Conservation (phyloP, 345 rosid genomes). For the Ailanthus altissimus region DNA sequence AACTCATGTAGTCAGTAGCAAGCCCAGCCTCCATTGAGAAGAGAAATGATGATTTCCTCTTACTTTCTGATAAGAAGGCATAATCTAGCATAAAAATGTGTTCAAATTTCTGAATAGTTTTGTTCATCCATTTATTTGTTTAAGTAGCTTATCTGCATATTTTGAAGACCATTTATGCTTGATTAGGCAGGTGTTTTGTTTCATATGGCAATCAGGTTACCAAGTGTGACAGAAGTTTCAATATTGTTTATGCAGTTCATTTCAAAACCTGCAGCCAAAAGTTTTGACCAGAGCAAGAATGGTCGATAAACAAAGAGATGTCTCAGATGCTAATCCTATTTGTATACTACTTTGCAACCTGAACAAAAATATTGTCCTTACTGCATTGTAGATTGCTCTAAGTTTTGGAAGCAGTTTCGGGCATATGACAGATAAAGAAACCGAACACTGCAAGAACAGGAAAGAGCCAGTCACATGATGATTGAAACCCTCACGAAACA, state of each 20-base stretch:
- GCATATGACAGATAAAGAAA: slow-evolving; percentile 86
- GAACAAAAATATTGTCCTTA: slow-evolving; percentile 41
- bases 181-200: not conserved
- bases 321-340: not conserved
- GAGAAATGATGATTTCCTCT: slow-evolving; percentile 9
- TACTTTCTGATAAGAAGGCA: slow-evolving; percentile 1
- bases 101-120: not conserved
- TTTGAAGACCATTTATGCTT: not conserved
- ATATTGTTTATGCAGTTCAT: not conserved
- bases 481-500: slow-evolving; percentile 11
- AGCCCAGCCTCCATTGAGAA: slow-evolving; percentile 18
- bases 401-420: slow-evolving; percentile 92
- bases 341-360: not conserved
- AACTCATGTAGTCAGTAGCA: slow-evolving; percentile 27
- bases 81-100: not conserved
- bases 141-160: not conserved
- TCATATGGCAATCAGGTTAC: not conserved
- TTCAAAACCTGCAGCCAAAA: not conserved
- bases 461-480: slow-evolving; percentile 28
- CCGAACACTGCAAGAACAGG: slow-evolving; percentile 61
- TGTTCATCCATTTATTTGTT: not conserved
- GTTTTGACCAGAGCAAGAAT: not conserved
- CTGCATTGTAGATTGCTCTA: slow-evolving; percentile 74
- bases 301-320: not conserved
- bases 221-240: not conserved